These are phyloP conservation scores for Epichloe hybrida DNA, from an alignment of 2,329 filamentous ascomycete genomes.

Conservation along the genomic window DNA sequence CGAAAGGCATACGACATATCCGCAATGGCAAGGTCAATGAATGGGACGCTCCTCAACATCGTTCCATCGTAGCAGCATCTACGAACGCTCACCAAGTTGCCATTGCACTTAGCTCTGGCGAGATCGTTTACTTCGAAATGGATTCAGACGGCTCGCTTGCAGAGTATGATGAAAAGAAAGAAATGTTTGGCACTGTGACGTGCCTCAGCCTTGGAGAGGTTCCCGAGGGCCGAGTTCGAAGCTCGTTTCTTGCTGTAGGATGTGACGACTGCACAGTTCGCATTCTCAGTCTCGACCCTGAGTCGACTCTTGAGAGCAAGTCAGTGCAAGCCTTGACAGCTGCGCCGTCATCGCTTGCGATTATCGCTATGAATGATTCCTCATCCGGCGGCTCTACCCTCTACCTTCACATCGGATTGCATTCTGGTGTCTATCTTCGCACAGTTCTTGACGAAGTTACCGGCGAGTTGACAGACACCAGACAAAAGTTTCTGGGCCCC, in stretches of 20 bases:
- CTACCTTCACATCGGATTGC: constrained; percentile 89
- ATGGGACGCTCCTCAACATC: constrained; percentile 85
- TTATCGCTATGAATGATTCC: constrained; percentile 93
- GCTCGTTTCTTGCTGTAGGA: constrained; percentile 87
- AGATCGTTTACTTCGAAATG: constrained; percentile 98
- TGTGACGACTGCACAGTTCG: constrained; percentile 95
- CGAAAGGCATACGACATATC: constrained; percentile 90
- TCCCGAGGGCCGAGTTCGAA: constrained; percentile 76
- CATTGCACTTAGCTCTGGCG: constrained; percentile 84
- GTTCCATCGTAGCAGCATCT: constrained; percentile 86
- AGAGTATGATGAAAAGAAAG: constrained; percentile 88
- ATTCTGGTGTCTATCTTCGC: constrained; percentile 89
- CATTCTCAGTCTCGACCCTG: constrained; percentile 78
- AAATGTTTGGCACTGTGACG: constrained; percentile 91
- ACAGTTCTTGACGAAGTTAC: constrained; percentile 92
- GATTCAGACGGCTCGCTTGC: constrained; percentile 80
- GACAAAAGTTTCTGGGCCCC: constrained; percentile 86
- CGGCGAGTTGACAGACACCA: constrained; percentile 86
- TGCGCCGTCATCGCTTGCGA: constrained; percentile 73
- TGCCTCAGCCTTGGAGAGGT: constrained; percentile 89
- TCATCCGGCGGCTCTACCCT: constrained; percentile 77
- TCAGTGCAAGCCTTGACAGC: constrained; percentile 90
- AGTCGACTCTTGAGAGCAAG: constrained; percentile 82
- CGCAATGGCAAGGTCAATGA: constrained; percentile 69
- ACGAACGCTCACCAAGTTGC: constrained; percentile 91